Base-by-base conservation (phyloP, 2,329 filamentous ascomycete species). In the Aspergillus persii region DNA sequence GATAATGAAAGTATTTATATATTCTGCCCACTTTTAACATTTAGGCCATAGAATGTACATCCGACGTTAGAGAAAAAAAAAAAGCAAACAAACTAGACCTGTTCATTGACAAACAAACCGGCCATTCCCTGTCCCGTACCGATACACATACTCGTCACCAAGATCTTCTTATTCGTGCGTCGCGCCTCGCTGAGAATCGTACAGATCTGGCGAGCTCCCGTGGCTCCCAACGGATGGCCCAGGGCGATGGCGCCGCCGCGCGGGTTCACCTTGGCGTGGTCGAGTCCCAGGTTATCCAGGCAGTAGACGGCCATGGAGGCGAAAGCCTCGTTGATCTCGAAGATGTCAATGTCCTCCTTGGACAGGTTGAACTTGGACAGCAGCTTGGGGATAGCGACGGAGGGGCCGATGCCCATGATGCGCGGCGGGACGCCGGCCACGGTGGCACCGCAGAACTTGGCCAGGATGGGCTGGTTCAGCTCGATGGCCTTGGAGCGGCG, bases 241-340 rank as follows among this genome's bases (percentile, higher is more conserved):
- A 97, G 77, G 7, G 94, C 94, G 75, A 97, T 97, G 2, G 94
- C 94, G 36, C 94, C 94, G 56, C 94, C 94, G 60, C 95, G 90
- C 0, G 92, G 92, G 78, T 98, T 98, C n/a, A 98, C 88, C 78
- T 85, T 89, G 18, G 85, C 86, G 54, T 85, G 79, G 63, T 88
- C 84, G 75, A 87, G 56, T 71, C 85, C 69, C 8, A 81, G 70
- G 76, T 94, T 86, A 69, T 92, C 83, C 57, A 90, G 80, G 79
- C 92, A 96, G 84, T 97, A 98, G 31, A 97, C 93, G 1, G 92
- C 93, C 95, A 98, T 98, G 54, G 90, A 95, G 26, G 93, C 94
- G 71, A 99, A 99, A 1, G 95, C 95, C 84, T 99, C 95, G 81
- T 99, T 99, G 73, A 99, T 79, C 84, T 98, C 95, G 68, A 94